Conservation (phyloP, 441 rosid species). For the Erodium moschatum region DNA sequence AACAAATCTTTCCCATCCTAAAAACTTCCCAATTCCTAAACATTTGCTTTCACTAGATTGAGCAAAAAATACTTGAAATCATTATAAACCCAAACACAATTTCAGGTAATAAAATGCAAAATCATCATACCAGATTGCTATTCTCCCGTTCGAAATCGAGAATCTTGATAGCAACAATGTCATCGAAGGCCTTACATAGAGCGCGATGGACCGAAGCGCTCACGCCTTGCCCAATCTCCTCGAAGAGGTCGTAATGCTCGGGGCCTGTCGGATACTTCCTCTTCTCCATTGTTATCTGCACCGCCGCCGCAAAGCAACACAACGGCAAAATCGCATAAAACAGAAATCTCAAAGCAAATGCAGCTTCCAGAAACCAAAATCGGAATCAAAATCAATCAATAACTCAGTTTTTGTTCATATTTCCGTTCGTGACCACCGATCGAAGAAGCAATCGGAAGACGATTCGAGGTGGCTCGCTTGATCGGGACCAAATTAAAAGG, state of each 20-base stretch:
- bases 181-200: slow-evolving; percentile 55
- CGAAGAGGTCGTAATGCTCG: slow-evolving; percentile 56
- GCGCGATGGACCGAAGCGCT: slow-evolving; percentile 91
- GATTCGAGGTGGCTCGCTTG: too few species aligned
- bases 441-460: too few species aligned
- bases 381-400: background rate
- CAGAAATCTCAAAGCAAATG: background rate
- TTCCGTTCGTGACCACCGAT: background rate
- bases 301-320: background rate
- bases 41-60: background rate
- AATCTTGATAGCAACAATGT: slow-evolving; percentile 84
- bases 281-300: slow-evolving; percentile 45
- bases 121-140: slow-evolving; percentile 55
- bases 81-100: background rate
- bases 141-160: slow-evolving; percentile 95
- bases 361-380: background rate
- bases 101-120: background rate
- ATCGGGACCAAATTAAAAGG: background rate
- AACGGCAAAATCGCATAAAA: background rate
- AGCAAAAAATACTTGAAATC: background rate
- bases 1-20: background rate
- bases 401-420: background rate
- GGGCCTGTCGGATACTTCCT: slow-evolving; percentile 85
- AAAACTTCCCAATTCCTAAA: background rate
- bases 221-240: slow-evolving; percentile 89